Base-by-base conservation (phyloP, 2,329 filamentous ascomycete genomes). In the Chaetomiaceae sp. region DNA sequence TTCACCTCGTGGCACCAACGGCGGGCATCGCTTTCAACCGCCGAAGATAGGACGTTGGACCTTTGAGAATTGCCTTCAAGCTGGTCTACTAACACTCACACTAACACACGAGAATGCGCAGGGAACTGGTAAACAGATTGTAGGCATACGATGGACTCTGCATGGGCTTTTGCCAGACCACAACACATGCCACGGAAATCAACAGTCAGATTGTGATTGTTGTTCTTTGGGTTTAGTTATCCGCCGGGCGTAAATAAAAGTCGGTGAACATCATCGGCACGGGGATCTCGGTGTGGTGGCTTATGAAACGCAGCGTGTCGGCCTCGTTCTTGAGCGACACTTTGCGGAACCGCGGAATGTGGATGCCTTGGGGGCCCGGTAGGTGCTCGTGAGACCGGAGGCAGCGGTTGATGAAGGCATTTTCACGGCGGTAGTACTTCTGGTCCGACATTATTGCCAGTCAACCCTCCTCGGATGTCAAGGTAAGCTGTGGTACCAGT, bases 311-410 rank as follows among this genome's bases (percentile, higher is more conserved):
- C 38, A 62, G 41, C 5, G 55, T 58, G 10, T 51, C 61, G 15
- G 56, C 60, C 47, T 65, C 62, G 47, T 63, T 65, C 42, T 51
- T 52, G 20, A 63, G 36, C 4, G 58, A 54, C 47, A 65, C 56
- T 19, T 54, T 58, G 26, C 56, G 47, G 22, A 64, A 44, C 8
- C 52, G 56, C n/a, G 63, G 63, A 8, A 63, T 51, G 44, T 62
- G 51, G 29, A 61, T 52, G 9, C 57, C 58, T 15, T 53, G 50
- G 47, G 52, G 55, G 7, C 58, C 57, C 9, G 51, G 58, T 20
- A 55, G 55, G 38, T 59, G 64, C 47, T 66, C 62, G 18, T 15
- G 45, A 2, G 60, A 57, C 10, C 61, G 56, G 12, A 65, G 54
- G 37, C 48, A 63, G 22, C 60, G 55, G 42, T 65, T 66, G 45